Conservation (phyloP, 2,329 filamentous ascomycete species). For the Cladophialophora bantiana region DNA sequence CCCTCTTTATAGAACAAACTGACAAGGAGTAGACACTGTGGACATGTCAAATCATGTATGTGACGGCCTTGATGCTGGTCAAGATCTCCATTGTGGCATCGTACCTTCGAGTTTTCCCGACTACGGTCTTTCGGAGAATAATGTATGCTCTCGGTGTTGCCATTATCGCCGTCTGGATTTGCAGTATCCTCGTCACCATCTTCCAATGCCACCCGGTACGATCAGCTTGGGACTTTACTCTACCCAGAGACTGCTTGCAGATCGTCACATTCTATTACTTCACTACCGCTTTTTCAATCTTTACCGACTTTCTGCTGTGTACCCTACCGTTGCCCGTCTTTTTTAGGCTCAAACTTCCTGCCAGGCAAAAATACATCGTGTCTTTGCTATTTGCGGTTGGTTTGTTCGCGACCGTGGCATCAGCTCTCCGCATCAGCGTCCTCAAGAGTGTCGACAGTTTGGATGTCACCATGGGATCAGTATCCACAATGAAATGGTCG, state of each 20-base stretch:
- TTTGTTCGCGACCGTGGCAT: conserved; percentile 58
- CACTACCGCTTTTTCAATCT: conserved; percentile 66
- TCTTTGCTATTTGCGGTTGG: conserved; percentile 60
- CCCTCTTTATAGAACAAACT: conserved; percentile 1
- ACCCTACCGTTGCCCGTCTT: conserved; percentile 60
- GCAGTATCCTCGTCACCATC: conserved; percentile 52
- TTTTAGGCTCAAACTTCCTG: conserved; percentile 55
- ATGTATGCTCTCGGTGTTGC: conserved; percentile 36
- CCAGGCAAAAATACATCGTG: conserved; percentile 57
- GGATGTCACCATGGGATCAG: conserved; percentile 49
- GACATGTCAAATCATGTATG: conserved; percentile 59
- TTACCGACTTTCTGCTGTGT: conserved; percentile 65
- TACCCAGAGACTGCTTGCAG: conserved; percentile 52
- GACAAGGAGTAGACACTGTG: conserved; percentile 48
- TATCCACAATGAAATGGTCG: conserved; percentile 56
- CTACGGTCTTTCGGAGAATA: conserved; percentile 29
- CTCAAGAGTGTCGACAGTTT: conserved; percentile 49
- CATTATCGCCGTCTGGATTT: conserved; percentile 40
- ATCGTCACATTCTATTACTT: conserved; percentile 61
- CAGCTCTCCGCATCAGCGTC: conserved; percentile 57
- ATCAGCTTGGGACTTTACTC: conserved; percentile 50
- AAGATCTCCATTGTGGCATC: conserved; percentile 47
- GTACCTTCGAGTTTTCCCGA: conserved; percentile 46
- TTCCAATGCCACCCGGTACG: conserved; percentile 56
- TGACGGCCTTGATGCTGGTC: conserved; percentile 48